Conservation (phyloP, 2,329 filamentous ascomycete species). For the Arthrobotrys musiformis region DNA sequence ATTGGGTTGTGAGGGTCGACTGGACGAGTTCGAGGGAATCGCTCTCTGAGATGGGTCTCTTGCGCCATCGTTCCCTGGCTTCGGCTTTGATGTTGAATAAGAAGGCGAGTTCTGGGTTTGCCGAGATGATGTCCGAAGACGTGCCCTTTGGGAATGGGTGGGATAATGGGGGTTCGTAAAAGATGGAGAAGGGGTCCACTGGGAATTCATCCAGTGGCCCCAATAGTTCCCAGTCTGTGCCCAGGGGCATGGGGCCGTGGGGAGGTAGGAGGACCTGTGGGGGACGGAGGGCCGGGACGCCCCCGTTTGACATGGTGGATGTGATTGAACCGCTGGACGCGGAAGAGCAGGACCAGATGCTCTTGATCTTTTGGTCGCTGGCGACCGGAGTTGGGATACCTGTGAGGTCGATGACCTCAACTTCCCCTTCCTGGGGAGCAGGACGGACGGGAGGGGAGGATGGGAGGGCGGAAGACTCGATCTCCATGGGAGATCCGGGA, state of each 20-base stretch:
- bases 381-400: not conserved
- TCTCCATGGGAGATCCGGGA: too few relatives aligned
- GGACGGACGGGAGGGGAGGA: not conserved
- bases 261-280: not conserved
- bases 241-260: not conserved
- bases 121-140: not conserved
- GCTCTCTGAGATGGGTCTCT: not conserved
- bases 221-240: not conserved
- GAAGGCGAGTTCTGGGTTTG: slow-evolving; percentile 26
- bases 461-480: not conserved
- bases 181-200: not conserved
- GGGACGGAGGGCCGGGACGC: not conserved
- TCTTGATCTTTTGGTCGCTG: not conserved
- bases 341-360: slow-evolving; percentile 6
- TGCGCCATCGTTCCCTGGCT: not conserved
- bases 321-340: not conserved
- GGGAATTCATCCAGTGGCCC: slow-evolving; percentile 22
- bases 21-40: not conserved
- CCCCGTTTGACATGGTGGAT: not conserved
- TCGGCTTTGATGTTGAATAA: slow-evolving; percentile 24
- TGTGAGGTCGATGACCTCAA: slow-evolving; percentile 17
- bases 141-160: not conserved
- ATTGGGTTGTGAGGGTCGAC: not conserved
- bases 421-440: not conserved
- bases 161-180: not conserved